Evolutionary conservation across 805 yeast genomes (phyloP).

Genomic region (Wickerhamiella kurtzmanii): DNA sequence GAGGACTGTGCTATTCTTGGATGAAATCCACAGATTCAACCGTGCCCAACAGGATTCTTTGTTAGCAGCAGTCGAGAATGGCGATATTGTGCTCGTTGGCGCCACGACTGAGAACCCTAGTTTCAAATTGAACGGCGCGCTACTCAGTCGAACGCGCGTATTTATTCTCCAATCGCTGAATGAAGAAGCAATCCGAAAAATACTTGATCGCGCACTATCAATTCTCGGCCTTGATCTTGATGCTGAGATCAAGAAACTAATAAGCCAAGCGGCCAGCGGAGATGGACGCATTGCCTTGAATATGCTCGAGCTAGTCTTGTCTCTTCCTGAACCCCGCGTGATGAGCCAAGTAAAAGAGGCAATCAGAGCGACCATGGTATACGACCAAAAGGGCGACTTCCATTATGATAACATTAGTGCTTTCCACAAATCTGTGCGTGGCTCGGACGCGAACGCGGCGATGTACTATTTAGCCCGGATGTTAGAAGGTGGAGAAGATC

Average conservation of each 20-base stretch:
- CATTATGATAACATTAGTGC: slow-evolving; percentile 96
- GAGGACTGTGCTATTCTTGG: slow-evolving; percentile 65
- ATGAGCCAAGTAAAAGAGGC: slow-evolving; percentile 25
- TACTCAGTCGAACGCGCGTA: slow-evolving; percentile 71
- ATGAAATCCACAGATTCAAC: slow-evolving; percentile 83
- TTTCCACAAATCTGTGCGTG: slow-evolving; percentile 84
- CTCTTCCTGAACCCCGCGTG: slow-evolving; percentile 10
- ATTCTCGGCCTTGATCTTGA: slow-evolving; percentile 39
- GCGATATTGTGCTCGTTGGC: slow-evolving; percentile 70
- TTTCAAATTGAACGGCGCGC: slow-evolving; percentile 65
- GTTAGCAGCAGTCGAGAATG: slow-evolving; percentile 71
- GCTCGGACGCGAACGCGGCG: slow-evolving; percentile 81
- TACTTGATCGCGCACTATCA: slow-evolving; percentile 46
- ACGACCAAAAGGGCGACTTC: slow-evolving; percentile 79
- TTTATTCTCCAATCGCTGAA: slow-evolving; percentile 50
- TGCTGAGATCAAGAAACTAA: slow-evolving; percentile 46
- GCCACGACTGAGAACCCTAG: slow-evolving; percentile 97
- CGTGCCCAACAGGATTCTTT: slow-evolving; percentile 80
- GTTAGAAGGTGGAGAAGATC: slow-evolving; percentile 91
- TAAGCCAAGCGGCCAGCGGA: slow-evolving; percentile 68
- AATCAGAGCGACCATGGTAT: slow-evolving; percentile 41
- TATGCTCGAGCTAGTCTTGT: slow-evolving; percentile 45
- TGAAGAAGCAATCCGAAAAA: slow-evolving; percentile 35
- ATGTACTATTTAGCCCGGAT: slow-evolving; percentile 74
- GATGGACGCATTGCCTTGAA: slow-evolving; percentile 80